These are phyloP conservation scores for Colletotrichum sp. DNA, from an alignment of 2,329 filamentous ascomycete species.

Conservation along the genomic window DNA sequence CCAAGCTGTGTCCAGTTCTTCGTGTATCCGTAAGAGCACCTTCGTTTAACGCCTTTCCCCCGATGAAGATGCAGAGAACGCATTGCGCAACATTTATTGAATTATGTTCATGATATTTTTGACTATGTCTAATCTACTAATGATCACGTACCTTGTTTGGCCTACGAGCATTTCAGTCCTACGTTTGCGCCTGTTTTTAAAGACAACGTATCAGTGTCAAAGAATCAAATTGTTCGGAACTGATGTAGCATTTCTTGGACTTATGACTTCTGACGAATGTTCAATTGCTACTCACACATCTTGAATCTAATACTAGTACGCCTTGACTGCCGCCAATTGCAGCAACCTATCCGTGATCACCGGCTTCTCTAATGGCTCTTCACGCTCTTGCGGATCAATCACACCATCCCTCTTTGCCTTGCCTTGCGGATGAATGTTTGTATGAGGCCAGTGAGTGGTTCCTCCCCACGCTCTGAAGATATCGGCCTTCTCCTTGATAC, in stretches of 20 bases:
- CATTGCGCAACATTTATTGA: neutral
- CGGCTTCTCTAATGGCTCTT: constrained; percentile 30
- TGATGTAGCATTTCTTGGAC: neutral
- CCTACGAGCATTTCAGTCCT: neutral
- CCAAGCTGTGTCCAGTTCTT: neutral
- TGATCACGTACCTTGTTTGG: rapidly evolving
- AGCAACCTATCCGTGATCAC: constrained; percentile 28
- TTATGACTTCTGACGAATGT: neutral
- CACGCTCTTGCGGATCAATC: constrained; percentile 35
- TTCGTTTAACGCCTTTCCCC: neutral
- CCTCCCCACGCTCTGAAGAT: constrained; percentile 28
- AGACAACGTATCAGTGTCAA: neutral
- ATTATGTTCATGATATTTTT: neutral
- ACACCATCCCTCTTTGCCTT: constrained; percentile 3
- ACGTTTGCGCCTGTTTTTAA: neutral
- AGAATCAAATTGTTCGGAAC: neutral
- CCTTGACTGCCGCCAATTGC: constrained; percentile 30
- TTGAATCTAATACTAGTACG: constrained; percentile 1
- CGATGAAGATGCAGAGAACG: neutral
- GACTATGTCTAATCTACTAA: neutral
- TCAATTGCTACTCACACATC: neutral
- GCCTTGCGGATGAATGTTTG: constrained; percentile 37
- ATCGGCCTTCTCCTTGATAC: constrained; percentile 19
- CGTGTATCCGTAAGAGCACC: neutral
- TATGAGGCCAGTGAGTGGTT: constrained; percentile 36